Conservation (phyloP, 345 rosid species). For the Toxicodendron radicans region DNA sequence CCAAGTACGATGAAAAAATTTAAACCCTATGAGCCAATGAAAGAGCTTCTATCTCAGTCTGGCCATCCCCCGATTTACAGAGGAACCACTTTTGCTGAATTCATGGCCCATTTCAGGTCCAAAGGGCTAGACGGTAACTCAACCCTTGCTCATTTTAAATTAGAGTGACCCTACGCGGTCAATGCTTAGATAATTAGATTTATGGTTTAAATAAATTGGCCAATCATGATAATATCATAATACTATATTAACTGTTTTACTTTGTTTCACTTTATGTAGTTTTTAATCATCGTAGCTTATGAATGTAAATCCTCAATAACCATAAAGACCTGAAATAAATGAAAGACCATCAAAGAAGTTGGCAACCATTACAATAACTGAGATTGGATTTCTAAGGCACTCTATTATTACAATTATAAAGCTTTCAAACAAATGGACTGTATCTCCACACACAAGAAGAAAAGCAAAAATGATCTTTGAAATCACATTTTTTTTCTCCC, state of each 20-base stretch:
- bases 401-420: conserved; percentile 17
- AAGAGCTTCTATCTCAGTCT: conserved; percentile 33
- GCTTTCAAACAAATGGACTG: conserved; percentile 20
- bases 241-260: background rate
- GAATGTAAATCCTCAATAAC: background rate
- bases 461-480: conserved; percentile 6
- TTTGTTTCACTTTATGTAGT: background rate
- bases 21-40: conserved; percentile 36
- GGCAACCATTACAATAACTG: background rate
- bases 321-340: background rate
- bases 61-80: conserved; percentile 37
- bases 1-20: conserved; percentile 34
- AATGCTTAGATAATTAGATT: background rate
- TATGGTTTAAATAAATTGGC: background rate
- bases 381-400: conserved; percentile 15
- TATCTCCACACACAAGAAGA: conserved; percentile 17
- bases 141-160: conserved; percentile 37
- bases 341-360: background rate
- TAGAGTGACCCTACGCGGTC: background rate
- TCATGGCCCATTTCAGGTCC: conserved; percentile 35
- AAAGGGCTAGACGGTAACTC: conserved; percentile 45
- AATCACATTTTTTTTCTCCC: background rate
- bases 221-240: background rate
- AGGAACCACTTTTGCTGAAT: conserved; percentile 36
- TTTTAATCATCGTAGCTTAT: background rate